Evolutionary conservation across 768 basidiomycete species (phyloP).

Genomic region (Vishniacozyma victoriae): DNA sequence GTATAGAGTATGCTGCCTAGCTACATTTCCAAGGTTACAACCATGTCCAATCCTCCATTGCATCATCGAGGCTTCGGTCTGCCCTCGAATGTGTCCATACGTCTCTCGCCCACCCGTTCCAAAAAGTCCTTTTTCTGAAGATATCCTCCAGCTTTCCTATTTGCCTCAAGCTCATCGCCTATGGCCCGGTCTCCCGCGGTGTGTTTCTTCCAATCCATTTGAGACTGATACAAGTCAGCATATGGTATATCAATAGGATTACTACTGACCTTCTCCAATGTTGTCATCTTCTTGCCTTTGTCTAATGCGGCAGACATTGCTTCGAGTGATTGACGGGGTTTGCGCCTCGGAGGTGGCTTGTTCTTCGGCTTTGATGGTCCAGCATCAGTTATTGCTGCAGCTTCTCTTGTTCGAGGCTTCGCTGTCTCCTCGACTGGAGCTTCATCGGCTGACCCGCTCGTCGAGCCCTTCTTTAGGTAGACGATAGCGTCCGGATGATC

Average conservation of each 20-base stretch:
- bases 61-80: too few relatives aligned
- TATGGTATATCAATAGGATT: not conserved
- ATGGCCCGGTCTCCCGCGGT: constrained; percentile 10
- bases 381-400: not conserved
- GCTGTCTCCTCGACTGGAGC: not conserved
- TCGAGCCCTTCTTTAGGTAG: constrained; percentile 3
- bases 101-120: constrained; percentile 52
- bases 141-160: constrained; percentile 30
- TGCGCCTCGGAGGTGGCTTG: constrained; percentile 16
- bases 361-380: not conserved
- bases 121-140: constrained; percentile 62
- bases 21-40: too few relatives aligned
- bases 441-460: not conserved
- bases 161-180: constrained; percentile 29
- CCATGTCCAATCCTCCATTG: too few relatives aligned
- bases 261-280: constrained; percentile 39
- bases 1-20: too few relatives aligned
- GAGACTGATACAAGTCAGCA: constrained; percentile 21
- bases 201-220: constrained; percentile 42
- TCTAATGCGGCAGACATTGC: constrained; percentile 34
- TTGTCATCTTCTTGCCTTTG: constrained; percentile 46
- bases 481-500: constrained; percentile 36
- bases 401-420: not conserved
- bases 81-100: constrained; percentile 12
- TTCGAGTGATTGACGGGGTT: constrained; percentile 42